A percentile compares a stretch with the other conserved stretches of the same genome.
These are phyloP conservation scores for Ophiostoma sp. DNA, from an alignment of 2,329 filamentous ascomycete species.

Conservation along the genomic window DNA sequence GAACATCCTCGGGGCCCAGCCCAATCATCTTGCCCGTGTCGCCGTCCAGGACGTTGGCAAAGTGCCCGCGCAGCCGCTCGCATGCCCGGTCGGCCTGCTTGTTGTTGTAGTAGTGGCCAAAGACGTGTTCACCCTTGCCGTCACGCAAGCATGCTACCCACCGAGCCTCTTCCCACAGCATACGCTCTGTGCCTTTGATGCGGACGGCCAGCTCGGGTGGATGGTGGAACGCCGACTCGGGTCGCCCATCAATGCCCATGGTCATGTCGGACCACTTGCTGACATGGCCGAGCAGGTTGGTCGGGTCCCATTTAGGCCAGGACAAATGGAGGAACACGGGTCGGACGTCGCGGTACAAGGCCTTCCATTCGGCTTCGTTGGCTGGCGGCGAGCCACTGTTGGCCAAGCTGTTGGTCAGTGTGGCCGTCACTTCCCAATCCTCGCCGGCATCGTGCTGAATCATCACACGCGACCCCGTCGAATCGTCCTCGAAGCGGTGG, in stretches of 20 bases:
- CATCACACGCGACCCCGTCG: conserved; percentile 34
- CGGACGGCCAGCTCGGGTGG: conserved; percentile 31
- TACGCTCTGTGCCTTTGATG: conserved; percentile 39
- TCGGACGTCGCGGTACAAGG: conserved; percentile 24
- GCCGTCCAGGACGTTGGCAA: conserved; percentile 15
- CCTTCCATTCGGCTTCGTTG: conserved; percentile 18
- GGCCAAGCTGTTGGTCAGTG: neutral
- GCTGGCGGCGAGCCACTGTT: neutral
- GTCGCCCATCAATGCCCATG: conserved; percentile 30
- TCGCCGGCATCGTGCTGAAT: conserved; percentile 36
- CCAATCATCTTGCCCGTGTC: conserved; percentile 12
- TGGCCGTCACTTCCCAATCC: conserved; percentile 32
- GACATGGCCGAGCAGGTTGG: conserved; percentile 31
- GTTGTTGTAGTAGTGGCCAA: conserved; percentile 24
- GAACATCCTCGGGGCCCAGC: conserved; percentile 21
- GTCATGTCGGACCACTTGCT: conserved; percentile 32
- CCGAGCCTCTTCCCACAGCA: conserved; percentile 38
- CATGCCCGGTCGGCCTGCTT: conserved; percentile 22
- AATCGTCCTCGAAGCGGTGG: conserved; percentile 35
- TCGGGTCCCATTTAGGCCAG: conserved; percentile 40
- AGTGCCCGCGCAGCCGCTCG: conserved; percentile 15
- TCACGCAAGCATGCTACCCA: conserved; percentile 34
- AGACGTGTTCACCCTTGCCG: conserved; percentile 28
- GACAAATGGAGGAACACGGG: conserved; percentile 41
- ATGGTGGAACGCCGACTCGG: conserved; percentile 37